Evolutionary conservation across 441 rosid species (phyloP).

Genomic region (Populus trichocarpa): DNA sequence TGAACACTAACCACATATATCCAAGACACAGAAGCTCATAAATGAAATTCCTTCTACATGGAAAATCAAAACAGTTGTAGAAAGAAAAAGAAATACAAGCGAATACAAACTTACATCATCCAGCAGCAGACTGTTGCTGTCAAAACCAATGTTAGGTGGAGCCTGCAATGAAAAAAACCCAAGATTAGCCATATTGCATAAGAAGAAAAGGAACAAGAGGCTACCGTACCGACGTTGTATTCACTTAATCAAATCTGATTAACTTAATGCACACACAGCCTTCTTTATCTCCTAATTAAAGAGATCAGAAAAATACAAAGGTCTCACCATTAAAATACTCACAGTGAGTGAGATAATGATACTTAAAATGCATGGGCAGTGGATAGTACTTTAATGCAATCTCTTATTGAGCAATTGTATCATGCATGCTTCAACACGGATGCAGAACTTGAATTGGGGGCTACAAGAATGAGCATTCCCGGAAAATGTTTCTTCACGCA

Average conservation of each 20-base stretch:
- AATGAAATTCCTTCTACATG: not conserved
- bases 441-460: not conserved
- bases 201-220: not conserved
- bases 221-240: not conserved
- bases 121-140: slow-evolving; percentile 95
- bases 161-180: slow-evolving; percentile 40
- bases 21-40: not conserved
- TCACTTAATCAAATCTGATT: not conserved
- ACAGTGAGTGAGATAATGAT: not conserved
- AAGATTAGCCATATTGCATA: not conserved
- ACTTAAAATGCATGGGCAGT: not conserved
- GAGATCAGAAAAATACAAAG: not conserved
- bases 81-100: slow-evolving; percentile 6
- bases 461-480: not conserved
- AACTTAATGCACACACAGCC: not conserved
- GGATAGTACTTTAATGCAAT: too few species aligned
- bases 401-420: not conserved
- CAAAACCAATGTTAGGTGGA: slow-evolving; percentile 80
- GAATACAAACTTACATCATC: slow-evolving; percentile 84
- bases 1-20: not conserved
- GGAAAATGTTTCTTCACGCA: too few species aligned
- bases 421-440: not conserved
- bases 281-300: not conserved
- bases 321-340: not conserved
- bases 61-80: not conserved